A percentile compares a stretch with the other conserved stretches of the same genome.
These are phyloP conservation scores for Nepenthes gracilis DNA, from an alignment of 148 eudicot genomes.

Conservation along the genomic window DNA sequence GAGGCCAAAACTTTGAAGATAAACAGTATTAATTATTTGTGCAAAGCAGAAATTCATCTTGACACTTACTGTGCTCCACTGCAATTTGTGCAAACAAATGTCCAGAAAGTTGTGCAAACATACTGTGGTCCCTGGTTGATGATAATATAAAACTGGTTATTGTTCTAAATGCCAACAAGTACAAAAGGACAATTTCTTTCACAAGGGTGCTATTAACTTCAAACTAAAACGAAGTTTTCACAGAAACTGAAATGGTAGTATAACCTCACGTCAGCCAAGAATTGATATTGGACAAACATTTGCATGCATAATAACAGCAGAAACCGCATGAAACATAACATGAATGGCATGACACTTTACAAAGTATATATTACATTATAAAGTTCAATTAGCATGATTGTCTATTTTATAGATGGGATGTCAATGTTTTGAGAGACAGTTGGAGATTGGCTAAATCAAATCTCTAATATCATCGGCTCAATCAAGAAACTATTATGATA, in stretches of 20 bases:
- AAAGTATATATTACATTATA: too few relatives aligned
- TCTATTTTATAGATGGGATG: too few relatives aligned
- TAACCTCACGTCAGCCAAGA: too few relatives aligned
- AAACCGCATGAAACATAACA: too few relatives aligned
- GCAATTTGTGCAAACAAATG: conserved; percentile 60
- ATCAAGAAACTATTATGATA: too few relatives aligned
- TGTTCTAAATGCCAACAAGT: neutral
- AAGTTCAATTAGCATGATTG: neutral
- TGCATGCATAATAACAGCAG: too few relatives aligned
- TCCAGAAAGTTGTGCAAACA: conserved; percentile 61
- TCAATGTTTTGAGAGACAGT: too few relatives aligned
- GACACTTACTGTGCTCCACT: conserved; percentile 62
- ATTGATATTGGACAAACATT: too few relatives aligned
- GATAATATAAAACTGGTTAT: neutral
- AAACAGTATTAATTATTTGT: neutral
- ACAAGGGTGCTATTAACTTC: neutral
- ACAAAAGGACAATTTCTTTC: neutral
- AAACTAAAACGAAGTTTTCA: neutral
- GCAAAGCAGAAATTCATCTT: neutral
- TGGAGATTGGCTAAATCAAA: too few relatives aligned
- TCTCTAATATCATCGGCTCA: too few relatives aligned
- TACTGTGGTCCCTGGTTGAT: conserved; percentile 55
- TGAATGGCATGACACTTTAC: too few relatives aligned
- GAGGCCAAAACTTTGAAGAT: neutral
- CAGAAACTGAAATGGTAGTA: too few relatives aligned